Percentiles rank a stretch among this genome's conserved stretches.
phyloP scores from a whole-genome alignment of 2,329 filamentous ascomycete species.

The Neoarthrinium moseri region DNA sequence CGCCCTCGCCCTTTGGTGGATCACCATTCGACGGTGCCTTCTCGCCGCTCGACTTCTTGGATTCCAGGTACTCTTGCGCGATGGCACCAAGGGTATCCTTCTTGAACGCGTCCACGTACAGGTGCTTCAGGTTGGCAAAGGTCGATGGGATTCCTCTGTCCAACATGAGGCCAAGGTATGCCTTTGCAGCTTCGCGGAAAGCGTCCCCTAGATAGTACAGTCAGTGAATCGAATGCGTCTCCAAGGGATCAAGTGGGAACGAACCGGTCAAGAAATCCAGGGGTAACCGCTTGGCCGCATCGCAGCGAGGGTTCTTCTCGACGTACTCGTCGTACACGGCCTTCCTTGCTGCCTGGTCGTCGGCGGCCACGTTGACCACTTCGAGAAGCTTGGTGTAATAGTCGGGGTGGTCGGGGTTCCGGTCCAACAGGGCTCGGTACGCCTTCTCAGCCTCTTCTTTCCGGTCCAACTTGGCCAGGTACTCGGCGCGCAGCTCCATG shows the following conservation, averaged over 20 bases:
- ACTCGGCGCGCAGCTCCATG: slow-evolving; percentile 82
- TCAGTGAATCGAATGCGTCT: background rate
- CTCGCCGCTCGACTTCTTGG: slow-evolving; percentile 44
- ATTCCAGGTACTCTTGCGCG: slow-evolving; percentile 74
- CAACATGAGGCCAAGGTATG: slow-evolving; percentile 81
- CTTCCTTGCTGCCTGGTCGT: slow-evolving; percentile 64
- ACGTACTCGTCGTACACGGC: slow-evolving; percentile 81
- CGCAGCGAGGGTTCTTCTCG: slow-evolving; percentile 75
- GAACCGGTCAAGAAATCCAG: slow-evolving; percentile 81
- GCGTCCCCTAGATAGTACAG: slow-evolving; percentile 58
- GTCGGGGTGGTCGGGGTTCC: slow-evolving; percentile 81
- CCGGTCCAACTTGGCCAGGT: slow-evolving; percentile 73
- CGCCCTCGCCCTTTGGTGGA: slow-evolving; percentile 64
- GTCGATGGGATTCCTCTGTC: slow-evolving; percentile 92
- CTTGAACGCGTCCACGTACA: slow-evolving; percentile 79
- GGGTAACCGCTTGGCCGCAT: slow-evolving; percentile 82
- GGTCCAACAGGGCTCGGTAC: slow-evolving; percentile 76
- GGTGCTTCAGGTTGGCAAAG: slow-evolving; percentile 93
- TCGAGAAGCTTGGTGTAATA: slow-evolving; percentile 82
- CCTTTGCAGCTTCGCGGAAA: slow-evolving; percentile 75
- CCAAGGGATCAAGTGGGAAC: slow-evolving; percentile 19
- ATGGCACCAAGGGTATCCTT: slow-evolving; percentile 72
- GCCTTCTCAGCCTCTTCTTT: slow-evolving; percentile 80
- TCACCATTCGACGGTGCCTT: slow-evolving; percentile 45
- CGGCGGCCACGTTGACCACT: slow-evolving; percentile 60